phyloP scores from a whole-genome alignment of 2,329 filamentous ascomycete species.

The Ustulina deusta region DNA sequence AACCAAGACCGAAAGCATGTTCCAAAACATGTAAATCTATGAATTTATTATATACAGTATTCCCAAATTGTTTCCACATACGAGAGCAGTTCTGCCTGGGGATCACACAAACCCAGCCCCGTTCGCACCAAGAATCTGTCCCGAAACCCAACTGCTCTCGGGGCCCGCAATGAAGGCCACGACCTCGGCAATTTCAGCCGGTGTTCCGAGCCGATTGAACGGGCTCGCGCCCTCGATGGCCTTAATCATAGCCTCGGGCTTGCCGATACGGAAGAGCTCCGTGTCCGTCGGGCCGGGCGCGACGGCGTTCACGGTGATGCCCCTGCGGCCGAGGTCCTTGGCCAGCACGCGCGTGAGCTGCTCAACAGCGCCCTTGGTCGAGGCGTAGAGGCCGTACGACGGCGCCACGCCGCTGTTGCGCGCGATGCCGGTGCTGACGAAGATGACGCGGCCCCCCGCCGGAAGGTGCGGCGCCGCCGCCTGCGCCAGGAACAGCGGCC shows the following conservation, averaged over 20 bases:
- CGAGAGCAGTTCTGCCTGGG: not conserved
- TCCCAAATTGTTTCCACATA: not conserved
- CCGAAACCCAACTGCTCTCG: constrained; percentile 36
- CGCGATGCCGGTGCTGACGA: constrained; percentile 57
- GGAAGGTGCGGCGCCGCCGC: constrained; percentile 58
- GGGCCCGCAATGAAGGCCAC: constrained; percentile 56
- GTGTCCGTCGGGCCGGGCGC: constrained; percentile 67
- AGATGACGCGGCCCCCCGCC: constrained; percentile 51
- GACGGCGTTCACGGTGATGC: constrained; percentile 64
- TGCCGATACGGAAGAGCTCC: constrained; percentile 65
- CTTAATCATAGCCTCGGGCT: constrained; percentile 60
- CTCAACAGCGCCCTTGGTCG: constrained; percentile 70
- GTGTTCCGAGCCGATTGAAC: constrained; percentile 59
- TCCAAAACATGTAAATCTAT: not conserved
- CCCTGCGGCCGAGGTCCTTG: constrained; percentile 65
- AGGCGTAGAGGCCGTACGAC: constrained; percentile 63
- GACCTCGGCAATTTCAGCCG: constrained; percentile 62
- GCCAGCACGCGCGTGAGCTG: constrained; percentile 67
- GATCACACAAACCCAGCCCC: constrained; percentile 35
- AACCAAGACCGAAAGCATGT: no score
- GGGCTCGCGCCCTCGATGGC: constrained; percentile 57
- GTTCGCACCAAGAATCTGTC: constrained; percentile 38
- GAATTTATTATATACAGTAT: constrained; percentile 2
- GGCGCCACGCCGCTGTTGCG: constrained; percentile 56
- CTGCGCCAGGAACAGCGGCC: constrained; percentile 59